A percentile compares a stretch with the other conserved stretches of the same genome.
These are phyloP conservation scores for Aspergillus hiratsukae DNA, from an alignment of 2,329 filamentous ascomycete species.

Conservation along the genomic window DNA sequence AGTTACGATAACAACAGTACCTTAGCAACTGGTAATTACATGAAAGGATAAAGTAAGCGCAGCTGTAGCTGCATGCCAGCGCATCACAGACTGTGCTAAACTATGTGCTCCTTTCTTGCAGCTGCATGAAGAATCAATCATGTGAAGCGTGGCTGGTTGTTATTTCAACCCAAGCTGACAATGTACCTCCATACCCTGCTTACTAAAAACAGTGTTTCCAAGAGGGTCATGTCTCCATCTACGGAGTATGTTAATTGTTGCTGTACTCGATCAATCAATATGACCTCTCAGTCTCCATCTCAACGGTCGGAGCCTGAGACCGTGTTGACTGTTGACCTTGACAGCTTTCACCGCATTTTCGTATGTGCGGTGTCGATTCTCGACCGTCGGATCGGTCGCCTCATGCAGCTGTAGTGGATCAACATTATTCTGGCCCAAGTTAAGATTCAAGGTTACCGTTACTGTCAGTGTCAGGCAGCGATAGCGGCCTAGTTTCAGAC, in stretches of 20 bases:
- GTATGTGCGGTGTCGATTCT: neutral
- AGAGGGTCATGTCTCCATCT: too few species aligned
- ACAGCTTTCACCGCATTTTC: slow-evolving; percentile 21
- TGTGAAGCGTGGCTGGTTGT: slow-evolving; percentile 20
- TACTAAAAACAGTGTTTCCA: too few species aligned
- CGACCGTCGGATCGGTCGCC: neutral
- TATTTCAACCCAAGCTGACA: neutral
- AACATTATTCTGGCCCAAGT: neutral
- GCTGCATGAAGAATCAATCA: slow-evolving; percentile 34
- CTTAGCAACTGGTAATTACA: too few species aligned
- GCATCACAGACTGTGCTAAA: neutral
- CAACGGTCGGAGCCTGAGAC: neutral
- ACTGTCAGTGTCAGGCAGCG: neutral
- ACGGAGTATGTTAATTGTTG: too few species aligned
- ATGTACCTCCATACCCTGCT: too few species aligned
- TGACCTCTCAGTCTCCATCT: neutral
- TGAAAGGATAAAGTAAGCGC: too few species aligned
- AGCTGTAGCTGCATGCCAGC: neutral
- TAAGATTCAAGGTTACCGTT: neutral
- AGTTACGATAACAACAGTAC: too few species aligned
- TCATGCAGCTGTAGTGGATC: neutral
- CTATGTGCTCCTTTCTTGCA: slow-evolving; percentile 21
- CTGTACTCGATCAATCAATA: neutral
- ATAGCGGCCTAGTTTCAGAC: neutral
- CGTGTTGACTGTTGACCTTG: neutral